A percentile compares a stretch with the other conserved stretches of the same genome.
Evolutionary conservation across 176 grass and related monocot species (phyloP).

Genomic region (Carex pumila): DNA sequence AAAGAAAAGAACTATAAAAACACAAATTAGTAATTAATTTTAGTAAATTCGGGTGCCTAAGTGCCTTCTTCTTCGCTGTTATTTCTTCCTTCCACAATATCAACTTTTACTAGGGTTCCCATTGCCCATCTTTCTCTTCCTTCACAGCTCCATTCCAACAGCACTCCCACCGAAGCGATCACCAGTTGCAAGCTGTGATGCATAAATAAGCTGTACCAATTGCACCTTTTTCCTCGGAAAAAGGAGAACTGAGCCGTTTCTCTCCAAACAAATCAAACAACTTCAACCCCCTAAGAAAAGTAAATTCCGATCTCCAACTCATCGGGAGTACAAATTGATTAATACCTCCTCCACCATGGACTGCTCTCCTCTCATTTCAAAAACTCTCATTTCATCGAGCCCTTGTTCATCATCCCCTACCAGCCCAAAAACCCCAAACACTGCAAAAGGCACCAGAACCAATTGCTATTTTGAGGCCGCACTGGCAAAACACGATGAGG

Average conservation of each 20-base stretch:
- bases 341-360: conserved; percentile 12
- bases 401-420: neutral
- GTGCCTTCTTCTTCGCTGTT: neutral
- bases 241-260: neutral
- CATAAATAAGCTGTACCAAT: neutral
- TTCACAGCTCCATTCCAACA: no score
- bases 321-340: conserved; percentile 4
- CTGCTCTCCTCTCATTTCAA: conserved; percentile 20
- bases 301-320: neutral
- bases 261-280: conserved; percentile 13
- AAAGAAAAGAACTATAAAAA: neutral
- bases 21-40: neutral
- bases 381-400: neutral
- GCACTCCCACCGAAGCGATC: no score
- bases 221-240: neutral
- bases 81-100: neutral
- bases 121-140: neutral
- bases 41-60: neutral
- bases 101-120: neutral
- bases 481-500: conserved; percentile 28
- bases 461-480: neutral
- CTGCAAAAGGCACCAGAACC: no score
- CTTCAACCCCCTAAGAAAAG: conserved; percentile 5
- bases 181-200: neutral
- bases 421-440: neutral